Evolutionary conservation across 2,329 filamentous ascomycete species (phyloP), one percentile per base, ranked within the genome.

Genomic region (Polytolypa hystricis): DNA sequence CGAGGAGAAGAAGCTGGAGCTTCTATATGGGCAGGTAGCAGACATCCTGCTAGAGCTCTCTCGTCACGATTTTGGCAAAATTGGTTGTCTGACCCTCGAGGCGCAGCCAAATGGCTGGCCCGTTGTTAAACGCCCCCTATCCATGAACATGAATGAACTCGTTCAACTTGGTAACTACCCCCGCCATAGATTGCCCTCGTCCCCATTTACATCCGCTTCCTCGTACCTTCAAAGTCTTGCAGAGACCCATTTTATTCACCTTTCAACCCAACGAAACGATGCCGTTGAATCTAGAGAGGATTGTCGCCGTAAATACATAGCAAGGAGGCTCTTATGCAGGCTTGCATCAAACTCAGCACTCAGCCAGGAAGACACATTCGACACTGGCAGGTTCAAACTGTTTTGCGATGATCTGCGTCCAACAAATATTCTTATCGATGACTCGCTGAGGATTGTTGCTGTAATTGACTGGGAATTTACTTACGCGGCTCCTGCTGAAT

Each of bases 381-480:
- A 15, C 30, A 32, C 29, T 44, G 41, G 57, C 3, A 55, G 56
- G 6, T 64, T 62, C 44, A 47, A 48, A 31, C 45, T 55, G 27
- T 64, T 58, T 44, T 62, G 53, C 33, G 57, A 63, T 39, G 60
- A 65, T 41, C 30, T 66, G 14, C 53, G 50, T 19, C 56, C 58
- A 4, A 14, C 46, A 14, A 65, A 66, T 39, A 60, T 66, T 45
- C 55, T 65, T 18, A 44, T 53, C 9, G 47, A 67, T 51, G 7
- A 40, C 51, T 4, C 63, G 53, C 17, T 43, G 59, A 5, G 40
- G 14, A 58, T 65, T 28, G 61, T 48, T 0, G 61, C 57, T 1
- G 45, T 63, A 12, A 41, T 66, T 27, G 61, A 66, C 49, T 55
- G 47, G 15, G 61, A 65, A 45, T 66, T 62, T 31, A 61, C 60